Base-by-base conservation (phyloP, 176 grass and related monocot species). In the Ananas comosus region DNA sequence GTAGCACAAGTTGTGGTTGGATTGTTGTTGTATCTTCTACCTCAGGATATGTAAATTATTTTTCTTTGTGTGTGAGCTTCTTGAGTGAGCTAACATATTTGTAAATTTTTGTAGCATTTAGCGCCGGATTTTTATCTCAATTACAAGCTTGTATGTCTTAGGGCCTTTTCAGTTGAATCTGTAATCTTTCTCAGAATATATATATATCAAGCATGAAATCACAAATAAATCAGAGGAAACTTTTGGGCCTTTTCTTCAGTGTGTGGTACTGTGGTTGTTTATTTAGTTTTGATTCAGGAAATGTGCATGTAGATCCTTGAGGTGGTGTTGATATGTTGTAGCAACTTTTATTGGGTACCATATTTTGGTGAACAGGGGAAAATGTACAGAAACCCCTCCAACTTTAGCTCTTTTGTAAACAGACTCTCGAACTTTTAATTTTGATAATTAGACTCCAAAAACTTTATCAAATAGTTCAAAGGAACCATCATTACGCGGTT, bases 101-200 rank as follows among this genome's bases (percentile, higher is more conserved):
- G 82, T 82, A 82, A 79, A 76, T 17, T 87, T 88, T 85, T 80
- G 71, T 88, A 88, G 75, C 58, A 4, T 81, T 71, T 53, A 50
- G 64, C 57, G 67, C 53, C 70, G 11, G 23, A 47, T 13, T 83
- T 66, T 71, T 65, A 42, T 48, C 68, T n/a, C 16, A n/a, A 29
- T 66, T 28, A 74, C n/a, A 48, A 78, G 69, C 10, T 80, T 68
- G 63, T 51, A 48, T 63, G 48, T 77, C 11, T 72, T 51, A 64
- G 2, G 21, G 68, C 52, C 23, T 52, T 57, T 1, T 74, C 47
- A 59, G 51, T 73, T 21, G 51, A 0, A 2, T 67, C 47, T 68
- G 12, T n/a, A 48, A 51, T 47, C 11, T 14, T 51, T 3, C 48
- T 24, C 10, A 61, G 53, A 73, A 10, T 23, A 23, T 23, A 23